Evolutionary conservation across 116 monocot species (phyloP), one percentile per base, ranked within the genome.

Genomic region (Dioscorea cayenensis): DNA sequence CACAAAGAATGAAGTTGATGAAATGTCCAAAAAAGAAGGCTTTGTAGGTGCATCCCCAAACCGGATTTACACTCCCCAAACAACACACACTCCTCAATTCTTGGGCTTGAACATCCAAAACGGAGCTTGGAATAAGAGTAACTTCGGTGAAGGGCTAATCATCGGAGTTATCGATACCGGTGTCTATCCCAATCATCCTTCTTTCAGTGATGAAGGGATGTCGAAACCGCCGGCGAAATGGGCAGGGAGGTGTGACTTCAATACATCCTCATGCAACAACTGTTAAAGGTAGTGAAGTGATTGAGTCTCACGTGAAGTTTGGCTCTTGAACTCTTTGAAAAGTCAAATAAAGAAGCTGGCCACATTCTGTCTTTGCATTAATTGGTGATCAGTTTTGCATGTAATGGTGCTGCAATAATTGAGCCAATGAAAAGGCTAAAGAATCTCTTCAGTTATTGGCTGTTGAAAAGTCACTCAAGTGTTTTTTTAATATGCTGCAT

Each of bases 121-220:
- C 0, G 36, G 59, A 18, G 3, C 36, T 12, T 71, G 71, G 71
- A 32, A 20, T 0, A 7, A 2, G 14, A 32, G 35, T 7, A 59
- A 59, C 36, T 1, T 3, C 2, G 71, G 71, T 5, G 60, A 58
- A 12, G 71, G 71, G 0, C 14, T 71, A 4, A 60, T 71, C 58
- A 36, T 71, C 35, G 71, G 71, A 14, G 13, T 71, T 17, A 17
- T 71, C 35, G 71, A 71, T 35, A 71, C 21, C 9, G 71, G 71
- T 9, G 20, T 71, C 2, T 6, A 5, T 17, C 71, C 71, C n/a
- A 55, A n/a, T 35, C 71, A 71, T 29, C 60, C 60, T 19, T 71
- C 71, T 2, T 71, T 71, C 20, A 36, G 20, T 55, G 71, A n/a
- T 59, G 6, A 29, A 2, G 71, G 37, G 6, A 59, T 71, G 60